Base-by-base conservation (phyloP, 2,329 filamentous ascomycete genomes). In the Penicillium thymicola region DNA sequence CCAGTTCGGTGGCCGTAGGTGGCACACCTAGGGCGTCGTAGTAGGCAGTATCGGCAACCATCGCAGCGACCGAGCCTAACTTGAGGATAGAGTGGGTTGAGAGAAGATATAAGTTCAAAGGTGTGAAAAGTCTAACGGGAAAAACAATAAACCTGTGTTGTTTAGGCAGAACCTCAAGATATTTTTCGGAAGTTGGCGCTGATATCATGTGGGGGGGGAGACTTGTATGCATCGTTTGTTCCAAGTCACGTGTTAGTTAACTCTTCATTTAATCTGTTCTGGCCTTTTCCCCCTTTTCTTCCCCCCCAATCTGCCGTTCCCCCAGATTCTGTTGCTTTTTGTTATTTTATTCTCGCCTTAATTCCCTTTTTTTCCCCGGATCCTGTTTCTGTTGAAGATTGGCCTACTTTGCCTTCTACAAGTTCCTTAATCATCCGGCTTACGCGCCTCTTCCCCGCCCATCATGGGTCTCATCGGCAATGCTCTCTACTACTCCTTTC, bases 11-110 rank as follows among this genome's bases (percentile, higher is more conserved):
- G 30, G 92, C 93, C 54, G 88, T 90, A 64, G 91, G 88, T 77
- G 87, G 81, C 69, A 97, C 92, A 70, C 89, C 90, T 38, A 97
- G 82, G 66, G 85, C 86, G 76, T 96, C 92, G 77, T 95, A 95
- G 78, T 96, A 96, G 66, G 85, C 79, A 57, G 90, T 95, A 75
- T 96, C 91, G 68, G 89, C 89, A 67, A 94, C 91, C 91, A 95
- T 95, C 36, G 30, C 30, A 49, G 44, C 36, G 25, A 27, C 34
- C 36, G 41, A 46, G 40, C 44, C 43, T 49, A 34, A 41, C 3
- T 48, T 32, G 32, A 48, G 18, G 16, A 25, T 7, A 14, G 3
- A 23, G 28, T 18, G n/a, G 18, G 11, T 44, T n/a, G 10, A 36
- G 25, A 2, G 25, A 38, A 51, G 42, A 43, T 43, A n/a, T 7